phyloP scores from a whole-genome alignment of 768 basidiomycete genomes.

The Mycena haematopus region DNA sequence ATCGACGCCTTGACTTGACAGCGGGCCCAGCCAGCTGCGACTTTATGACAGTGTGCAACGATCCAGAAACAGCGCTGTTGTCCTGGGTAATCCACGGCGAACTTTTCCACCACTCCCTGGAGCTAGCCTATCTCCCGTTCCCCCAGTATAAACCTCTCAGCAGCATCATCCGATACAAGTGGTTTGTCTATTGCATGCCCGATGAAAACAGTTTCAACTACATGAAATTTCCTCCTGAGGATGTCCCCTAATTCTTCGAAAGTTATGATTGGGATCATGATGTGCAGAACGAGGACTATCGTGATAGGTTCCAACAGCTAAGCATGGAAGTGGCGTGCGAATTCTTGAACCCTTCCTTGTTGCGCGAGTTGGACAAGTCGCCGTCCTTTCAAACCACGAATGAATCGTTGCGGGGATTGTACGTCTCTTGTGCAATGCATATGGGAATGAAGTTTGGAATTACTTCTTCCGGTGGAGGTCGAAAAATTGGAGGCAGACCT shows the following conservation, averaged over 20 bases:
- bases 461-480: too few relatives aligned
- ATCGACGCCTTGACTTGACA: conserved; percentile 13
- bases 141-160: conserved; percentile 20
- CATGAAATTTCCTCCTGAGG: too few relatives aligned
- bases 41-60: conserved; percentile 21
- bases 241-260: conserved; percentile 16
- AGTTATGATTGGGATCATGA: too few relatives aligned
- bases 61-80: conserved; percentile 26
- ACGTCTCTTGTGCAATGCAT: conserved; percentile 17
- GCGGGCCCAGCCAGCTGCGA: conserved; percentile 6
- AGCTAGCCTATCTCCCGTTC: too few relatives aligned
- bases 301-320: too few relatives aligned
- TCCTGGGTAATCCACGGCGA: conserved; percentile 30
- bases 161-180: conserved; percentile 26
- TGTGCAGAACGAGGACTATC: conserved; percentile 12
- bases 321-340: conserved; percentile 19
- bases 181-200: conserved; percentile 29
- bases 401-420: neutral
- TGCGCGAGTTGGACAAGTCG: conserved; percentile 1
- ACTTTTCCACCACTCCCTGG: too few relatives aligned
- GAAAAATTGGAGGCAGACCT: conserved; percentile 16
- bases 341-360: neutral
- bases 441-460: conserved; percentile 21
- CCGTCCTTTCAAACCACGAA: neutral
- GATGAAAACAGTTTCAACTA: conserved; percentile 24